Conservation (phyloP, 176 grass and related monocot genomes). For the Luzula sylvatica region DNA sequence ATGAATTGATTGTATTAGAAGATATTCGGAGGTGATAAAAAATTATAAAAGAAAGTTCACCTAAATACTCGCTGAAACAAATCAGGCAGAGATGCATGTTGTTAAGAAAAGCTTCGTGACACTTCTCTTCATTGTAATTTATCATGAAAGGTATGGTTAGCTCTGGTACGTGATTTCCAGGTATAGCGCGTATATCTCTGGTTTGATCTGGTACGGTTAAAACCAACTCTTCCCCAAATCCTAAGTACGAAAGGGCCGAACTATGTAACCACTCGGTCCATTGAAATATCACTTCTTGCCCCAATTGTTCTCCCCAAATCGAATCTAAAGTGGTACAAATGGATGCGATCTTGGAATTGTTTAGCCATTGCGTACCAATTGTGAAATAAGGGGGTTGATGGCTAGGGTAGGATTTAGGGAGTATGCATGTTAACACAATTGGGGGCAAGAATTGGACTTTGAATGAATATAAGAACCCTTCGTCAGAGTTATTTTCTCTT, state of each 20-base stretch:
- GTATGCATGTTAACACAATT: conserved; percentile 36
- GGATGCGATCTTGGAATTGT: conserved; percentile 26
- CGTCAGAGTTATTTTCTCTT: background rate
- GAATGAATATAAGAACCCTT: conserved; percentile 31
- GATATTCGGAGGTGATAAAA: conserved; percentile 6
- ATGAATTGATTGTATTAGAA: conserved; percentile 1
- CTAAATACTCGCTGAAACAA: conserved; percentile 46
- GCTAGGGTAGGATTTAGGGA: conserved; percentile 49
- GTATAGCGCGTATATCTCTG: conserved; percentile 31
- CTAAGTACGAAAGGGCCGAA: conserved; percentile 33
- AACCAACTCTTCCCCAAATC: conserved; percentile 30
- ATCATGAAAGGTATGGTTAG: conserved; percentile 39
- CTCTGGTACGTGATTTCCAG: conserved; percentile 23
- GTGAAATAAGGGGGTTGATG: conserved; percentile 44
- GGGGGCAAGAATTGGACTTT: conserved; percentile 39
- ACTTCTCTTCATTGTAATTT: conserved; percentile 33
- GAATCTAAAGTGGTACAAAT: conserved; percentile 39
- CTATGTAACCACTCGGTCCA: conserved; percentile 51
- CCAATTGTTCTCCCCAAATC: conserved; percentile 37
- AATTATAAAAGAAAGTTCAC: conserved; percentile 21
- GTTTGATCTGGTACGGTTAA: conserved; percentile 16
- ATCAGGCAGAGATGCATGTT: conserved; percentile 39
- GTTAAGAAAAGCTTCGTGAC: conserved; percentile 45
- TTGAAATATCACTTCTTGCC: conserved; percentile 43
- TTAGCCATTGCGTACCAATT: conserved; percentile 37